A percentile compares a stretch with the other conserved stretches of the same genome.
phyloP scores from a whole-genome alignment of 2,329 filamentous ascomycete genomes.

The Sclerotiophoma versabilis region DNA sequence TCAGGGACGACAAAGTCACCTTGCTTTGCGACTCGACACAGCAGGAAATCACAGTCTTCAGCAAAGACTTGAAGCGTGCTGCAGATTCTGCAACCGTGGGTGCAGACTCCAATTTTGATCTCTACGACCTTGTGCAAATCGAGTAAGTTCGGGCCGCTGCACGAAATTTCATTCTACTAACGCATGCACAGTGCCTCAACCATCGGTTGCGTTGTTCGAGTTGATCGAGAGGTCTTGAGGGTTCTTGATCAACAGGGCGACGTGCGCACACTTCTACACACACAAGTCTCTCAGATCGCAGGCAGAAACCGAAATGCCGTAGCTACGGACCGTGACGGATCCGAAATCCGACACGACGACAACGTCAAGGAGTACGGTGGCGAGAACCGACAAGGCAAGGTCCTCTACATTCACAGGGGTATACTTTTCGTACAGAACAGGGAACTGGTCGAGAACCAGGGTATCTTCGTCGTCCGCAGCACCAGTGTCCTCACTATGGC shows the following conservation, averaged over 20 bases:
- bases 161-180: constrained; percentile 15
- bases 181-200: constrained; percentile 69
- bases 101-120: constrained; percentile 83
- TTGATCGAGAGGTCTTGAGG: constrained; percentile 89
- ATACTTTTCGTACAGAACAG: constrained; percentile 90
- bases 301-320: constrained; percentile 83
- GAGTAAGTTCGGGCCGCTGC: constrained; percentile 62
- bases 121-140: constrained; percentile 93
- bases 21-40: constrained; percentile 92
- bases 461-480: constrained; percentile 87
- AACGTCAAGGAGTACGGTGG: constrained; percentile 90
- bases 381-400: constrained; percentile 84
- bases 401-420: constrained; percentile 93
- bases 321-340: constrained; percentile 89
- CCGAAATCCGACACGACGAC: constrained; percentile 90
- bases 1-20: constrained; percentile 90
- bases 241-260: constrained; percentile 91
- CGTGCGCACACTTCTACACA: constrained; percentile 81
- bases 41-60: constrained; percentile 95
- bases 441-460: constrained; percentile 81
- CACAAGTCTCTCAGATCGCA: constrained; percentile 89
- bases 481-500: constrained; percentile 88
- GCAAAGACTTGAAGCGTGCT: constrained; percentile 92
- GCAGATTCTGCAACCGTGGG: constrained; percentile 89
- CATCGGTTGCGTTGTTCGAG: constrained; percentile 91